Base-by-base conservation (phyloP, 331 rosid species). In the Saraca asoca region DNA sequence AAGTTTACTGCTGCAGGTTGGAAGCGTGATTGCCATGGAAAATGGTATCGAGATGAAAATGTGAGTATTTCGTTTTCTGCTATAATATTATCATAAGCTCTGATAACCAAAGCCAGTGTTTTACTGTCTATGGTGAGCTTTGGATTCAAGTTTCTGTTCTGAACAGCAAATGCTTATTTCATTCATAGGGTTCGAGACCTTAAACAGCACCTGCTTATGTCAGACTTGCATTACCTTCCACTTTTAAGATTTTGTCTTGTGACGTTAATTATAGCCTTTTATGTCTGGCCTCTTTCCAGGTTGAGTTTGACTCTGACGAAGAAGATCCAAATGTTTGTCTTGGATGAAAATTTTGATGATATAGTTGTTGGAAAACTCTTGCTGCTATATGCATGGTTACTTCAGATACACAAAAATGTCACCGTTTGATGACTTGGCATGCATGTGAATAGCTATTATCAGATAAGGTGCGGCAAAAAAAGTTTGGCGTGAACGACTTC, bases 261-360 rank as follows among this genome's bases (percentile, higher is more conserved):
- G 58, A 48, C 29, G 76, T 43, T 29, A 48, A 62, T 15, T 20
- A 16, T 20, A 31, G 33, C 41, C 29, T 63, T 42, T 38, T 52
- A 52, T 66, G 16, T 59, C 11, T 56, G 49, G 55, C 66, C 6
- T 64, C 24, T 35, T 55, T 67, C 72, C 75, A 74, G 84, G 78
- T 74, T 51, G 85, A 77, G 76, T 79, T 80, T 72, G 81, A 81
- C 58, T 76, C 79, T 24, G 80, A 79, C 46, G 80, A 82, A 71
- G 81, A 77, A 73, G 80, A 79, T 52, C 76, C 87, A 13, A 79
- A 82, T 72, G 61, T 62, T 34, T 75, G 75, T 64, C 78, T 81
- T 37, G 60, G 75, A 14, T 73, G 87, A 81, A 59, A 69, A 61
- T 63, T 41, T 55, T 39, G 57, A 15, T 50, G 53, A 19, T n/a